Percentiles rank a stretch among this genome's conserved stretches.
Evolutionary conservation across 768 basidiomycete genomes (phyloP).

Genomic region (Cubamyces sp.): DNA sequence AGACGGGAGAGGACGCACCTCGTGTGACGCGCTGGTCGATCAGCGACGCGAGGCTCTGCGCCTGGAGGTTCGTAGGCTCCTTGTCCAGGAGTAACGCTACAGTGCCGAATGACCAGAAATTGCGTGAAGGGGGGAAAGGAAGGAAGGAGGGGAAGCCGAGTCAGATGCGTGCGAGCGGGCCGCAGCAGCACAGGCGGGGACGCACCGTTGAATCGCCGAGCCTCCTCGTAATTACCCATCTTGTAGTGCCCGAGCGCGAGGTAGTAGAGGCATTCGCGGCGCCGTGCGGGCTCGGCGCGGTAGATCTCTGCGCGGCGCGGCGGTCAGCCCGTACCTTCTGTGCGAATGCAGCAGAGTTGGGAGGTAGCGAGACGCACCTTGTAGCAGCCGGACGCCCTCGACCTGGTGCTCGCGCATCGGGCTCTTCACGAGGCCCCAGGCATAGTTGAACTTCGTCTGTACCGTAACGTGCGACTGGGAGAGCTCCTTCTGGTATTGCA

Average conservation of each 20-base stretch:
- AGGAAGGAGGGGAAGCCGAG: not conserved
- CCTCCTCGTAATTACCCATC: slow-evolving; percentile 93
- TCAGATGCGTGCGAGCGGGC: not conserved
- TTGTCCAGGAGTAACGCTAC: slow-evolving; percentile 85
- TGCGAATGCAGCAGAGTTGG: not conserved
- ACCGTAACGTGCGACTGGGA: slow-evolving; percentile 83
- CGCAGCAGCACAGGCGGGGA: not conserved
- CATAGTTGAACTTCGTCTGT: slow-evolving; percentile 97
- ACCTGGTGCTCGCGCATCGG: slow-evolving; percentile 83
- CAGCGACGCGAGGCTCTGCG: slow-evolving; percentile 80
- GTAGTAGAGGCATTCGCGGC: slow-evolving; percentile 96
- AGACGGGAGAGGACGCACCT: slow-evolving; percentile 51
- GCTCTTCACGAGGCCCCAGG: slow-evolving; percentile 96
- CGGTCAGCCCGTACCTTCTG: not conserved
- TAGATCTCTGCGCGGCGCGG: slow-evolving; percentile 74
- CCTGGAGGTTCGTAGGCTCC: slow-evolving; percentile 93
- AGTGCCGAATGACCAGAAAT: not conserved
- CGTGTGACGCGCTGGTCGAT: slow-evolving; percentile 86
- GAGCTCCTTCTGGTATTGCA: slow-evolving; percentile 89
- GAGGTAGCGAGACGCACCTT: slow-evolving; percentile 56
- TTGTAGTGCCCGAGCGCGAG: slow-evolving; percentile 96
- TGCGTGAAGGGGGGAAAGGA: not conserved
- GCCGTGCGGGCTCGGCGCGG: slow-evolving; percentile 79
- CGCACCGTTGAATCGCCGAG: slow-evolving; percentile 90
- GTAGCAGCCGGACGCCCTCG: slow-evolving; percentile 88